phyloP scores from a whole-genome alignment of 73 alveolate species.

The Paramecium biaurelia region DNA sequence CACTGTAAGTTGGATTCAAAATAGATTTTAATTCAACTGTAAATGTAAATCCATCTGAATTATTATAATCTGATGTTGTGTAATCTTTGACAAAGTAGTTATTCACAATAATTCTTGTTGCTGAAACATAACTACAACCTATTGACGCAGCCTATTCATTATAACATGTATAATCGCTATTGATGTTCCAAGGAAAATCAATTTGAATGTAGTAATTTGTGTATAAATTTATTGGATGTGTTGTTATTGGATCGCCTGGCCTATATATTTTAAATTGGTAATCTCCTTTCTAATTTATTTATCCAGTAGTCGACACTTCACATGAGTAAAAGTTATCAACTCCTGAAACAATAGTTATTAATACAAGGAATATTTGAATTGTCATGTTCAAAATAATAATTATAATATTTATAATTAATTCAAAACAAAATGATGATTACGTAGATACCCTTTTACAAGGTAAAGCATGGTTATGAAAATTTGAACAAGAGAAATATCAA shows the following conservation, averaged over 20 bases:
- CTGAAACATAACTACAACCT: background rate
- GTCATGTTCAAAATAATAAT: background rate
- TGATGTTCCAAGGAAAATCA: slow-evolving; percentile 5
- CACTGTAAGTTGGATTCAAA: background rate
- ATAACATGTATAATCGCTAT: background rate
- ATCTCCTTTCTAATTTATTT: background rate
- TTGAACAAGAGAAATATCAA: background rate
- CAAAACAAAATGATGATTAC: background rate
- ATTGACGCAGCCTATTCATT: background rate
- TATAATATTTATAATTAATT: background rate
- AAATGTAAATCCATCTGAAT: background rate
- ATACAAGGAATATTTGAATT: background rate
- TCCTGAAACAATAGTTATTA: background rate
- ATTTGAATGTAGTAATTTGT: background rate
- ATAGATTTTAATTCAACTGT: background rate
- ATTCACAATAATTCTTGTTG: background rate
- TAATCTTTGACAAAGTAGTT: background rate
- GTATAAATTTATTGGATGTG: background rate
- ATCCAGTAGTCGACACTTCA: background rate
- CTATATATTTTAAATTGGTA: background rate
- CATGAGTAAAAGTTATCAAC: background rate
- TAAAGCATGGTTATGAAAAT: too few species aligned
- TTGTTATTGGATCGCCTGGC: background rate
- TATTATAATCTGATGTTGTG: background rate
- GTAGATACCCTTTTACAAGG: background rate